Base-by-base conservation (phyloP, 2,329 filamentous ascomycete genomes). In the Diaporthe amygdali region DNA sequence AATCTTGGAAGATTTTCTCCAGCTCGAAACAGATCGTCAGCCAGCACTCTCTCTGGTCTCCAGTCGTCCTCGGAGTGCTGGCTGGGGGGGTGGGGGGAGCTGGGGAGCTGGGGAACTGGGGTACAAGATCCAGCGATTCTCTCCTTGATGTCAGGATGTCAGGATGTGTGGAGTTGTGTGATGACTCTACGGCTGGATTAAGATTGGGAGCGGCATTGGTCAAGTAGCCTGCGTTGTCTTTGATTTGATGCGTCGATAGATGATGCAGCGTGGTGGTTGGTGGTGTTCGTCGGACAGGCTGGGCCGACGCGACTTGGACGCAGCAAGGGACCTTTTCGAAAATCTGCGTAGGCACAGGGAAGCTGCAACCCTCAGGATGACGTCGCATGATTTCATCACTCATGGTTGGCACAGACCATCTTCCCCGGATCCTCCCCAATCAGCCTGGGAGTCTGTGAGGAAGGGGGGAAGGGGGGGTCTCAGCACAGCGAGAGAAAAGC, bases 351-450 rank as follows among this genome's bases (percentile, higher is more conserved):
- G 56, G 56, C 39, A 46, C 56, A 63, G 56, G 56, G 56, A 46
- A 63, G 44, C 59, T n/a, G 55, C 55, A 46, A 41, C 59, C 46
- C 20, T 32, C 56, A 32, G 17, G 8, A 64, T 64, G 59, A 64
- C 59, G 59, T 64, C 59, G 59, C 59, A 64, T 64, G 59, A 64
- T 49, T 49, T 64, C 59, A 64, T 64, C 27, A n/a, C n/a, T n/a
- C 59, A 37, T 49, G 59, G 59, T 49, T 64, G 59, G 59, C 59
- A 64, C 59, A 37, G 59, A 49, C 44, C 59, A 49, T n/a, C 30
- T 64, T 49, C 59, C 59, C 59, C 59, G 59, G 59, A 64, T 49
- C n/a, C 32, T 49, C 59, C 49, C 59, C 59, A 64, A 64, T 64
- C 59, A 49, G 59, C 30, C 59, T 7, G 41, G 39, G 39, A n/a